A percentile compares a stretch with the other conserved stretches of the same genome.
Evolutionary conservation across 768 basidiomycete genomes (phyloP).

Genomic region (Polyporus arcularius): DNA sequence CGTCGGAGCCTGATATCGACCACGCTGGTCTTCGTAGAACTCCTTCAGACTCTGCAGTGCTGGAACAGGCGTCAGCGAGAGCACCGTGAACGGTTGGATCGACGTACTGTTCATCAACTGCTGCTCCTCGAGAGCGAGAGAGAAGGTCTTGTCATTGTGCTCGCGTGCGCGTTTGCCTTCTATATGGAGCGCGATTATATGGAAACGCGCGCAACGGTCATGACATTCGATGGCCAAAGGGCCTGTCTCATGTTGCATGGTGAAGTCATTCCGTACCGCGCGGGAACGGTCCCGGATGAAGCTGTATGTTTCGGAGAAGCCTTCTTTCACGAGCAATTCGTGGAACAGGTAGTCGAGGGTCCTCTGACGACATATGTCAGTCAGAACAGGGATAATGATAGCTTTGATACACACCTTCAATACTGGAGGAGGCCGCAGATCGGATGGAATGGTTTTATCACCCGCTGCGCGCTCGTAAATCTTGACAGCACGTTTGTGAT

Average conservation of each 20-base stretch:
- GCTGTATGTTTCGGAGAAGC: conserved; percentile 69
- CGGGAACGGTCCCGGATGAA: conserved; percentile 94
- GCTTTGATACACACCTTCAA: conserved; percentile 56
- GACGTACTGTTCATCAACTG: conserved; percentile 88
- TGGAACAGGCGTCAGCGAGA: conserved; percentile 32
- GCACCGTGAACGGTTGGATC: conserved; percentile 1
- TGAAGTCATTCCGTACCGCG: conserved; percentile 90
- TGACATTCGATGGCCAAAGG: conserved; percentile 83
- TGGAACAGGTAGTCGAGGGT: conserved; percentile 94
- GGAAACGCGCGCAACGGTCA: conserved; percentile 92
- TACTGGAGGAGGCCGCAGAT: conserved; percentile 83
- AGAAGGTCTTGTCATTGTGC: conserved; percentile 49
- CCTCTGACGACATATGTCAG: conserved; percentile 43
- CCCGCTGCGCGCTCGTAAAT: conserved; percentile 94
- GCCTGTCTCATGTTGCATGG: conserved; percentile 85
- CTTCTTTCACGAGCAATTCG: conserved; percentile 67
- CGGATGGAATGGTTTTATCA: conserved; percentile 88
- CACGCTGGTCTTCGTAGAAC: conserved; percentile 84
- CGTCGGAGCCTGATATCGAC: conserved; percentile 67
- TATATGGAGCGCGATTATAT: conserved; percentile 79
- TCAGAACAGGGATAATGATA: conserved; percentile 1
- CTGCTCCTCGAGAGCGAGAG: conserved; percentile 76
- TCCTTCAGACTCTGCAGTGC: conserved; percentile 92
- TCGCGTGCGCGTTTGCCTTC: conserved; percentile 36
- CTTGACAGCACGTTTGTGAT: conserved; percentile 88